Evolutionary conservation across 345 rosid species (phyloP).

Genomic region (Acer yangbiense): DNA sequence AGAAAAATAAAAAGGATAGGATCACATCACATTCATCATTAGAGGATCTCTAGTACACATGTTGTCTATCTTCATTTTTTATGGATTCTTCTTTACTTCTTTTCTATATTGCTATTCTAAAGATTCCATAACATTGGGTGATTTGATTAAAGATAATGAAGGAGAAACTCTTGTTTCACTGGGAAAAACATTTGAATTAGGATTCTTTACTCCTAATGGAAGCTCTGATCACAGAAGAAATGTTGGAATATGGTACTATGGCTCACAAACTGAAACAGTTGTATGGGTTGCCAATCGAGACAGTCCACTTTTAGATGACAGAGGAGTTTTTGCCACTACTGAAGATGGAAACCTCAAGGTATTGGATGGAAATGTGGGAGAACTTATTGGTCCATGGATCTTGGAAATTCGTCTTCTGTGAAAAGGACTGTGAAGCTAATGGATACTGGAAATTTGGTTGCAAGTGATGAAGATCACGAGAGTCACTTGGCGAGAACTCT

Average conservation of each 20-base stretch:
- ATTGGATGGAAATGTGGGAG: conserved; percentile 30
- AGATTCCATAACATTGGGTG: conserved; percentile 31
- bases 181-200: conserved; percentile 37
- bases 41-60: conserved; percentile 31
- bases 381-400: conserved; percentile 23
- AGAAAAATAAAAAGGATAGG: conserved; percentile 14
- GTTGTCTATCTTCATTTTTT: conserved; percentile 31
- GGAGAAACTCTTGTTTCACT: conserved; percentile 42
- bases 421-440: conserved; percentile 25
- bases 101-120: conserved; percentile 29
- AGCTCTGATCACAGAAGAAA: conserved; percentile 34
- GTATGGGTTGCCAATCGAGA: conserved; percentile 57
- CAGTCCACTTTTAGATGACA: conserved; percentile 23
- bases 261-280: conserved; percentile 25
- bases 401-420: conserved; percentile 10
- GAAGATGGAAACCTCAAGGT: conserved; percentile 41
- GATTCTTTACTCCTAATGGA: conserved; percentile 53
- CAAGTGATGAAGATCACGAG: conserved; percentile 27
- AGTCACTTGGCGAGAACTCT: neutral
- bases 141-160: conserved; percentile 30
- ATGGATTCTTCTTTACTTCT: conserved; percentile 25
- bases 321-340: conserved; percentile 22
- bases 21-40: conserved; percentile 18
- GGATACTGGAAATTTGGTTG: conserved; percentile 48
- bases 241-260: conserved; percentile 48